These are phyloP conservation scores for Fusarium sp. DNA, from an alignment of 2,329 filamentous ascomycete species.

Conservation along the genomic window DNA sequence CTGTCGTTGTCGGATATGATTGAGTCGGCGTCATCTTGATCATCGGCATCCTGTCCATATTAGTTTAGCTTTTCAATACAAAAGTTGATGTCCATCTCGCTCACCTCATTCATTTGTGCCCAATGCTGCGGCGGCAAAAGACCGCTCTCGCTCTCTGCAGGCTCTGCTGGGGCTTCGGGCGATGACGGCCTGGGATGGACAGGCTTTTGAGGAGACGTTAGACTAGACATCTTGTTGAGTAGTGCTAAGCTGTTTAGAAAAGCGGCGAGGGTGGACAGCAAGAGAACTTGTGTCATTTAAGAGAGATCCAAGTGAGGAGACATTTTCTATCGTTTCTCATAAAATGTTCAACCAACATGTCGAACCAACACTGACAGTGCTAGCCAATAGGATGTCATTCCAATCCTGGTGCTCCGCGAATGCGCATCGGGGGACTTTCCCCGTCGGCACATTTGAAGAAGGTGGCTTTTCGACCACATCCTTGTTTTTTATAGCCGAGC, in stretches of 20 bases:
- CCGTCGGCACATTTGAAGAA: not conserved
- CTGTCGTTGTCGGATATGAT: not conserved
- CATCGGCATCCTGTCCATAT: not conserved
- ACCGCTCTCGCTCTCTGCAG: fast-evolving
- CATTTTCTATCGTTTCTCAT: not conserved
- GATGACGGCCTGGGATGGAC: fast-evolving
- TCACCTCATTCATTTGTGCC: not conserved
- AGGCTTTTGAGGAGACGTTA: not conserved
- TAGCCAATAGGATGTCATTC: not conserved
- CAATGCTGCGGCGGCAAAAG: constrained; percentile 1
- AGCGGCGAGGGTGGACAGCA: fast-evolving
- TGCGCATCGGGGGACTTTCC: not conserved
- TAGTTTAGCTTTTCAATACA: too few relatives aligned
- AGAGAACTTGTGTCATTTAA: not conserved
- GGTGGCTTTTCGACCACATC: not conserved
- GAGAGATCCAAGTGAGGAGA: not conserved
- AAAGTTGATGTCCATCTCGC: too few relatives aligned
- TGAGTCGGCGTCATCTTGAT: not conserved
- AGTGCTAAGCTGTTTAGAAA: fast-evolving
- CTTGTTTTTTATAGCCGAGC: not conserved
- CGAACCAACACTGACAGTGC: not conserved
- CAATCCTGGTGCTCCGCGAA: not conserved
- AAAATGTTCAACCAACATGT: not conserved
- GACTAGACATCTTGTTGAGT: not conserved
- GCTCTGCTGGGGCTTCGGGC: fast-evolving